phyloP scores from a whole-genome alignment of 768 basidiomycete species.

The Lentinula detonsa region DNA sequence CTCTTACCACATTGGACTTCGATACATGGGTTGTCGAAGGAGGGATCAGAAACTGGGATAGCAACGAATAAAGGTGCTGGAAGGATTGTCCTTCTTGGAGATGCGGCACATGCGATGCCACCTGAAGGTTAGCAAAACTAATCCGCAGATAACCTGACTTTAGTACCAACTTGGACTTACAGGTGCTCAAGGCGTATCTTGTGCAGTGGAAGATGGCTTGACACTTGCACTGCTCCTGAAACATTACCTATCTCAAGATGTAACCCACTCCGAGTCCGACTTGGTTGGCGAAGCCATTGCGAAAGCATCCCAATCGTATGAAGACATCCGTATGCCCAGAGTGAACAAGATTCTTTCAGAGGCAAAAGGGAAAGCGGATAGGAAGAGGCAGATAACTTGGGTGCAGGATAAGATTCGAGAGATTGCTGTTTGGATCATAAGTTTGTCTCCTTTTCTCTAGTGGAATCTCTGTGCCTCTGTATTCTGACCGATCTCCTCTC shows the following conservation, averaged over 20 bases:
- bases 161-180: neutral
- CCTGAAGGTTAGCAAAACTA: neutral
- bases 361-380: neutral
- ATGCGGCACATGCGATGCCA: conserved; percentile 2
- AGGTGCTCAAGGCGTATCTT: conserved; percentile 1
- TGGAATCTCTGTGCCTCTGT: too few species aligned
- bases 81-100: neutral
- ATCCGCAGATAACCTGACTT: neutral
- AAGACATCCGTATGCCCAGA: neutral
- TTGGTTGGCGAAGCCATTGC: neutral
- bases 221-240: conserved; percentile 1
- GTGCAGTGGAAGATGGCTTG: conserved; percentile 1
- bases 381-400: neutral
- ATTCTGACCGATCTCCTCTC: neutral
- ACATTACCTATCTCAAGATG: neutral
- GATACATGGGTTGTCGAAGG: neutral
- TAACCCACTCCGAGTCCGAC: neutral
- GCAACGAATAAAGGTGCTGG: neutral
- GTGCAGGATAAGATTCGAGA: neutral
- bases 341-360: neutral
- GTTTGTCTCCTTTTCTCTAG: neutral
- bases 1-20: conserved; percentile 1
- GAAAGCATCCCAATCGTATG: neutral
- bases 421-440: neutral
- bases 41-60: neutral